phyloP scores from a whole-genome alignment of 2,329 filamentous ascomycete species.

The Alternaria consortialis region DNA sequence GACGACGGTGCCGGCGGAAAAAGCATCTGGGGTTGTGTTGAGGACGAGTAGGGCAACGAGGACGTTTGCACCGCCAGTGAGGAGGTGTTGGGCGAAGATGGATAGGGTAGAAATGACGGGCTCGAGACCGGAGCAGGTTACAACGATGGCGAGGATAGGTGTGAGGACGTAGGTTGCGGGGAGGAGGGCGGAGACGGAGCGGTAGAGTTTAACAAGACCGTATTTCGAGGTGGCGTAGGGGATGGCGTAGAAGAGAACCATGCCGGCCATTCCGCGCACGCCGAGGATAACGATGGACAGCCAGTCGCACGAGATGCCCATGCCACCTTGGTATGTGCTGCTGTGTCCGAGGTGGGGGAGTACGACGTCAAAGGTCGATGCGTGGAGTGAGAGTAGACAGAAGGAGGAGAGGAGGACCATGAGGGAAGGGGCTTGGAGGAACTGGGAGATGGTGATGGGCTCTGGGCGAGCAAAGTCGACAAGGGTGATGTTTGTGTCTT shows the following conservation, averaged over 20 bases:
- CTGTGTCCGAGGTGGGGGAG: constrained; percentile 59
- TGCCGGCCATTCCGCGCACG: constrained; percentile 53
- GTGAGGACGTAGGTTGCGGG: constrained; percentile 53
- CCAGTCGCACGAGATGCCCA: constrained; percentile 58
- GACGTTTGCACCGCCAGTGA: constrained; percentile 54
- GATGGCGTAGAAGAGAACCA: constrained; percentile 50
- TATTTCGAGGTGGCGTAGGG: constrained; percentile 50
- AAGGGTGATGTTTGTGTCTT: constrained; percentile 47
- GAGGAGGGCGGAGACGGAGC: constrained; percentile 52
- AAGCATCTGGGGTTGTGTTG: constrained; percentile 58
- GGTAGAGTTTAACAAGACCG: constrained; percentile 56
- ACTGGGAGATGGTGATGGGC: constrained; percentile 56
- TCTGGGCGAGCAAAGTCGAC: constrained; percentile 51
- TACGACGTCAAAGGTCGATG: constrained; percentile 61
- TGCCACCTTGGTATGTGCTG: constrained; percentile 55
- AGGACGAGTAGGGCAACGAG: constrained; percentile 58
- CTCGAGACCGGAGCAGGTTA: constrained; percentile 46
- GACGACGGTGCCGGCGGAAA: constrained; percentile 57
- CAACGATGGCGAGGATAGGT: constrained; percentile 51
- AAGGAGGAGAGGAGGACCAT: constrained; percentile 59
- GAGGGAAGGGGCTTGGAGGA: constrained; percentile 58
- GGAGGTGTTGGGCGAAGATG: constrained; percentile 55
- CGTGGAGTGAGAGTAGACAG: constrained; percentile 65
- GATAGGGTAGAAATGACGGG: constrained; percentile 51
- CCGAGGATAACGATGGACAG: constrained; percentile 54